A percentile compares a stretch with the other conserved stretches of the same genome.
Conservation (phyloP, 345 rosid species). For the Eucalyptus pauciflora region DNA sequence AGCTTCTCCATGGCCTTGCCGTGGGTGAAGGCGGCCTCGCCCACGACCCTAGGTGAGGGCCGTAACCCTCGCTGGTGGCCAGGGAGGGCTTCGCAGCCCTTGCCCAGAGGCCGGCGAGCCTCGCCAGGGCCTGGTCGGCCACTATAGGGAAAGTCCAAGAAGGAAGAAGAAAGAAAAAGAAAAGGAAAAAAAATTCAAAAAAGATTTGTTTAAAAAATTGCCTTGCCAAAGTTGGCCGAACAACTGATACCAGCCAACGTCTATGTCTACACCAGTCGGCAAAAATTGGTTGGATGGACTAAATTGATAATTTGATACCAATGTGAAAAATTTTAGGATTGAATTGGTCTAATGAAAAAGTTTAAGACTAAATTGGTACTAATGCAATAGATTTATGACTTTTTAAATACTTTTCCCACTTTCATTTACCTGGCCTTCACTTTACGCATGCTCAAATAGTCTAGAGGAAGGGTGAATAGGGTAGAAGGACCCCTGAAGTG, state of each 20-base stretch:
- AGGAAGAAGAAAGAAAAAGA: too few relatives aligned
- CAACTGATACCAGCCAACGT: fast-evolving
- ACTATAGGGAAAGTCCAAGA: too few relatives aligned
- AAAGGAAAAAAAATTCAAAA: too few relatives aligned
- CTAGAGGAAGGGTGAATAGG: neutral
- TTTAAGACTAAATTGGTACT: fast-evolving
- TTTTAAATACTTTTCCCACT: too few relatives aligned
- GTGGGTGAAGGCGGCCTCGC: too few relatives aligned
- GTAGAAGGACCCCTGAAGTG: too few relatives aligned
- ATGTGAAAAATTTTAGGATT: too few relatives aligned
- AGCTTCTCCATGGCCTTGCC: fast-evolving
- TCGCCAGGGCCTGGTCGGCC: fast-evolving
- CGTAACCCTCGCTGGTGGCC: fast-evolving
- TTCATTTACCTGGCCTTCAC: neutral
- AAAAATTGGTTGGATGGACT: fast-evolving
- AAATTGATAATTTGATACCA: too few relatives aligned
- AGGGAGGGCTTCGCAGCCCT: fast-evolving
- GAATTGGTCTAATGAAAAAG: too few relatives aligned
- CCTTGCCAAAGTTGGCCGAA: fast-evolving
- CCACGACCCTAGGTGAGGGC: fast-evolving
- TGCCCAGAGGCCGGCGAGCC: fast-evolving
- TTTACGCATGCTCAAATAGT: neutral
- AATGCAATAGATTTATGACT: fast-evolving
- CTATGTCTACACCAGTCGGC: fast-evolving
- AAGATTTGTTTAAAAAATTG: too few relatives aligned